phyloP scores from a whole-genome alignment of 2,329 filamentous ascomycete genomes.

The Fusarium caatingaense region DNA sequence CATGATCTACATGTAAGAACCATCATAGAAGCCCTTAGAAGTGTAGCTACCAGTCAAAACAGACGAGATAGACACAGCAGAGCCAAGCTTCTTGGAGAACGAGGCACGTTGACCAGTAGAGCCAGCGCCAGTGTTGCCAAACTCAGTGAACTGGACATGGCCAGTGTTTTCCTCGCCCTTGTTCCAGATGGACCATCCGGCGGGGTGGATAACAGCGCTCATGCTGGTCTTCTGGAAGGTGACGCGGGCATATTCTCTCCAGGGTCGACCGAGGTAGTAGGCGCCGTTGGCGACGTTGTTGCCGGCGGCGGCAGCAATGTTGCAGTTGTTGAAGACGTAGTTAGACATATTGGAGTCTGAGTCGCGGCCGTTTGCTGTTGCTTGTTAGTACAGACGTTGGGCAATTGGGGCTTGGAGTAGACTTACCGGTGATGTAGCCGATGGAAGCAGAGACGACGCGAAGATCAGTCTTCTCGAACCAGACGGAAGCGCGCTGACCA shows the following conservation, averaged over 20 bases:
- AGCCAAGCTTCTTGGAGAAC: conserved; percentile 49
- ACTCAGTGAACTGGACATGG: conserved; percentile 69
- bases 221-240: conserved; percentile 63
- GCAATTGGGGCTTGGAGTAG: fast-evolving
- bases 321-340: conserved; percentile 61
- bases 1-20: conserved; percentile 31
- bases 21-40: conserved; percentile 37
- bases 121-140: conserved; percentile 67
- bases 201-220: conserved; percentile 66
- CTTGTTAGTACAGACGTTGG: not conserved
- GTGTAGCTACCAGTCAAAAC: conserved; percentile 42
- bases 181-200: conserved; percentile 70
- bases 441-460: conserved; percentile 50
- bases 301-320: conserved; percentile 54
- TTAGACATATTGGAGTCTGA: conserved; percentile 50
- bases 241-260: conserved; percentile 59
- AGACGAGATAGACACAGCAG: conserved; percentile 50
- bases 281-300: conserved; percentile 52
- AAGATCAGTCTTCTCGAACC: conserved; percentile 59
- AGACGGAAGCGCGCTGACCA: conserved; percentile 55
- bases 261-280: conserved; percentile 62
- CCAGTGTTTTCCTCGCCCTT: conserved; percentile 59
- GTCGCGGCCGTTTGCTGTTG: conserved; percentile 56
- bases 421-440: conserved; percentile 57
- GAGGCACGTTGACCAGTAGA: conserved; percentile 58